These are phyloP conservation scores for Laguncularia racemosa DNA, from an alignment of 345 rosid species.

Conservation along the genomic window DNA sequence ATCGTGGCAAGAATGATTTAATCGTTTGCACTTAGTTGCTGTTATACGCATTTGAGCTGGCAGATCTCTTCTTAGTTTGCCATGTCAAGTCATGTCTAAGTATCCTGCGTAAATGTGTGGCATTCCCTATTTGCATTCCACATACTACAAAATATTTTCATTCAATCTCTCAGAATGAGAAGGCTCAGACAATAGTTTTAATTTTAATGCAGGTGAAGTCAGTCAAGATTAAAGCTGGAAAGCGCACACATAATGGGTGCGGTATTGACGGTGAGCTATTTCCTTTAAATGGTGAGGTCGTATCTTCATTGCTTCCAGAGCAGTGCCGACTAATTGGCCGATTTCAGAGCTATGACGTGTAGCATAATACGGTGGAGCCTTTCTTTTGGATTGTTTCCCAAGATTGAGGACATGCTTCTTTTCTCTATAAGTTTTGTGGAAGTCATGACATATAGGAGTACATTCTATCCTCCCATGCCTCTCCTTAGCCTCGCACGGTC, in stretches of 20 bases:
- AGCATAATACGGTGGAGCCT: constrained; percentile 13
- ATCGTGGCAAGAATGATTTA: too few species aligned
- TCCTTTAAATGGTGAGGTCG: constrained; percentile 73
- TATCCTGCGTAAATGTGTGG: too few species aligned
- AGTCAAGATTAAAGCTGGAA: constrained; percentile 76
- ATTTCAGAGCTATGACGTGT: constrained; percentile 28
- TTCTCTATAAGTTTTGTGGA: too few species aligned
- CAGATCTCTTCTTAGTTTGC: too few species aligned
- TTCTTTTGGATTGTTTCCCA: constrained; percentile 1
- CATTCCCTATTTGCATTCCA: too few species aligned
- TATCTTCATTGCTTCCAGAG: constrained; percentile 78
- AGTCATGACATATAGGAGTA: constrained; percentile 5
- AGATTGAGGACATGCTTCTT: constrained; percentile 1
- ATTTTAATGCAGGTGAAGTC: constrained; percentile 63
- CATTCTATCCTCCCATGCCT: neutral
- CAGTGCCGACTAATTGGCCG: constrained; percentile 93
- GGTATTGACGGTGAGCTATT: constrained; percentile 95
- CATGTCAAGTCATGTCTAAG: too few species aligned
- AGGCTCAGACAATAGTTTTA: neutral
- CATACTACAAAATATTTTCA: too few species aligned
- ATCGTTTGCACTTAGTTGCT: too few species aligned
- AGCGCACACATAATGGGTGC: constrained; percentile 72
- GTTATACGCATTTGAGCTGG: too few species aligned
- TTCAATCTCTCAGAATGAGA: too few species aligned
- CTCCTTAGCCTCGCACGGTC: neutral